Base-by-base conservation (phyloP, 345 rosid genomes). In the Eucalyptus tenuipes region DNA sequence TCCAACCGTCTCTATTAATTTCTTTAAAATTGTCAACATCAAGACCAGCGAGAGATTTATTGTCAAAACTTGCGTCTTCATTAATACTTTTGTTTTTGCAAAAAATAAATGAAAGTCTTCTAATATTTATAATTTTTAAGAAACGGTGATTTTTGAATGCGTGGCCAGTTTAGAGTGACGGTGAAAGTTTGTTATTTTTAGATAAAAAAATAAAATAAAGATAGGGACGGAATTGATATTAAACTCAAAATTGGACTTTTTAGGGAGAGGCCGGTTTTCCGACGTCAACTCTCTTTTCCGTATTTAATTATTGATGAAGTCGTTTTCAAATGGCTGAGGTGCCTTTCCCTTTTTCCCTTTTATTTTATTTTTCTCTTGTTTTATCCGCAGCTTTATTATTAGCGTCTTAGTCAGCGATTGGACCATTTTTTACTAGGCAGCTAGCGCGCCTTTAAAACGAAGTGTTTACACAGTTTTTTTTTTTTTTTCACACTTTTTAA, bases 31-130 rank as follows among this genome's bases (percentile, higher is more conserved):
- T 20, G 7, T 71, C 45, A 18, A 37, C 7, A 71, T 71, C 2
- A 10, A 5, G 1, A 4, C 2, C 4, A 0, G 2, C 4, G 4
- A 68, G 13, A 7, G 68, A 52, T 52, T 52, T n/a, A n/a, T n/a
- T n/a, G n/a, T n/a, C n/a, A n/a, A n/a, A n/a, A n/a, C n/a, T n/a
- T n/a, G n/a, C 13, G 20, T 29, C 33, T 13, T 64, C 37, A 29
- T 3, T 14, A 64, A 64, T 64, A n/a, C 20, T 15, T 11, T n/a
- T 16, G 10, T 7, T 15, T 29, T 61, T 29, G 8, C 3, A 29
- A 8, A 8, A 15, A 29, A 29, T 29, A 29, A 61, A 29, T 7
- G 5, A 20, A 13, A 64, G 75, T 16, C 4, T n/a, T 8, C 7
- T 8, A 8, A 16, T 68, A 33, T 9, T 7, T 9, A 4, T 68